Conservation (phyloP, 768 basidiomycete genomes). For the Mycena epipterygia region DNA sequence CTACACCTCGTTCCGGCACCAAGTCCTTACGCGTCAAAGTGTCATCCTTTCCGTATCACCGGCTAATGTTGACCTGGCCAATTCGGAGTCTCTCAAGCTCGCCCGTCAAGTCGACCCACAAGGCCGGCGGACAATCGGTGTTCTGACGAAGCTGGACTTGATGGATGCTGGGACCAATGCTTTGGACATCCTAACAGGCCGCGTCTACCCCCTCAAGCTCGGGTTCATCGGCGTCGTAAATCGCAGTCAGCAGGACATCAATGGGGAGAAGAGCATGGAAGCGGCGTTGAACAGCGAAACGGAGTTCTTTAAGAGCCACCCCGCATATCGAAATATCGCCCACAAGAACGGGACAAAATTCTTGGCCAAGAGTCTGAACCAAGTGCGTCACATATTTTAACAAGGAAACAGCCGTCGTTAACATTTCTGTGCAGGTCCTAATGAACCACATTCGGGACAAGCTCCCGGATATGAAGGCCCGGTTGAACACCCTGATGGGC, state of each 20-base stretch:
- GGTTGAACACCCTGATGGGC: constrained; percentile 97
- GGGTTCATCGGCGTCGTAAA: constrained; percentile 99
- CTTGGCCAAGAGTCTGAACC: constrained; percentile 92
- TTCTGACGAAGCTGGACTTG: constrained; percentile 96
- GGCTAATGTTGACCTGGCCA: constrained; percentile 98
- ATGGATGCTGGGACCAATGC: constrained; percentile 99
- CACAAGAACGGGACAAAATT: constrained; percentile 99
- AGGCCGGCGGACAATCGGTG: constrained; percentile 95
- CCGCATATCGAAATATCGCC: constrained; percentile 94
- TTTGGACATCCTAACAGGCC: constrained; percentile 93
- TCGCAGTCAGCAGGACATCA: constrained; percentile 98
- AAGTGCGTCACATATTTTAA: constrained; percentile 62
- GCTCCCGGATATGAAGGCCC: constrained; percentile 99
- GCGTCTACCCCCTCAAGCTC: constrained; percentile 97
- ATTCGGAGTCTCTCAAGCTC: constrained; percentile 97
- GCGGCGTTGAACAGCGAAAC: constrained; percentile 89
- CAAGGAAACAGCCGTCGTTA: not conserved
- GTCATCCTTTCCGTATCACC: constrained; percentile 97
- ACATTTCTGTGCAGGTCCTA: constrained; percentile 69
- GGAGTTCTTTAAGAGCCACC: constrained; percentile 92
- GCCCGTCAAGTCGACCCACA: constrained; percentile 96
- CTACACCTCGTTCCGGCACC: not conserved
- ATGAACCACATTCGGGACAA: constrained; percentile 99
- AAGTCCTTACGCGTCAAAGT: constrained; percentile 53
- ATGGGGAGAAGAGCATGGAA: constrained; percentile 83